Evolutionary conservation across 495 filamentous ascomycete species (phyloP), one percentile per base, ranked within the genome.

Genomic region (Annulohypoxylon bovei): DNA sequence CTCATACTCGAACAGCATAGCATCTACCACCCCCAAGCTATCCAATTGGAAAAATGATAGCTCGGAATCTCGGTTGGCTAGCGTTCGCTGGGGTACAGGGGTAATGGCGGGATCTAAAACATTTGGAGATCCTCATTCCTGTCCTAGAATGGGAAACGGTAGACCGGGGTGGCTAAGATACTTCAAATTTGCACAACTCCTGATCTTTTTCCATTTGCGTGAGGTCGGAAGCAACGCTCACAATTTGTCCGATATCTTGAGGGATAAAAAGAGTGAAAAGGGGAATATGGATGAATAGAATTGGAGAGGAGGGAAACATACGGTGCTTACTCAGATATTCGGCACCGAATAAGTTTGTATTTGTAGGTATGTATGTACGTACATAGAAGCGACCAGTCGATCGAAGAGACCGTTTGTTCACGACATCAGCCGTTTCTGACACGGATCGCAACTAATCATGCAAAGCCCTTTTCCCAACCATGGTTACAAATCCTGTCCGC

Each of bases 51-150:
- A 12, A 54, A 40, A 23, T 14, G 23, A 28, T 18, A 14, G 16
- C 37, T 18, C 47, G 42, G 47, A 49, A 54, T 42, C 8, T 54
- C 16, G 32, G 14, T 16, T 8, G 40, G 16, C 27, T 22, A 23
- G 59, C 44, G 49, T n/a, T 53, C n/a, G n/a, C 5, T 53, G 27
- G 49, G 44, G 44, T 49, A 49, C 20, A 54, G 27, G 58, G 28
- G 9, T 42, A 16, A 6, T 1, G 18, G 59, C 60, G 42, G 52
- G 53, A 65, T 58, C 63, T 59, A 66, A 59, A 23, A 56, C 30
- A 42, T 33, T 32, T 58, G n/a, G 6, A 42, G 54, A 59, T 58
- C 44, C 23, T 33, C 54, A 59, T 59, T 52, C 46, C 63, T 42
- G n/a, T 52, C 46, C 63, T 42, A 9, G 14, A 28, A 30, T 8